Percentiles rank a stretch among this genome's conserved stretches.
phyloP scores from a whole-genome alignment of 2,329 filamentous ascomycete genomes.

The Metarhizium rileyi region DNA sequence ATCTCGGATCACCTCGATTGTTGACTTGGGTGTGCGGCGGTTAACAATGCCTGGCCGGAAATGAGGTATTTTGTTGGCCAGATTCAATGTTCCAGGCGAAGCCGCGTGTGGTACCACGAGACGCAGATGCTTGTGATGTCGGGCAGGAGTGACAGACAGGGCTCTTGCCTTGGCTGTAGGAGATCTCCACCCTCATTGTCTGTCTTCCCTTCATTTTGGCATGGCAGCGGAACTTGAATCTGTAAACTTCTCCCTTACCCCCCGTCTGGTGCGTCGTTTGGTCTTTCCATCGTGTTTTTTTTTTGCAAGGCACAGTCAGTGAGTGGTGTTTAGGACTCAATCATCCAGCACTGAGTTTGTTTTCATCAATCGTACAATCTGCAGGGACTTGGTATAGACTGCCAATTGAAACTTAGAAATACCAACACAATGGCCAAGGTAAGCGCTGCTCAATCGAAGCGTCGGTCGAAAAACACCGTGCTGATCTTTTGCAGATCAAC shows the following conservation, averaged over 20 bases:
- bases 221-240: background rate
- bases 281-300: background rate
- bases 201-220: background rate
- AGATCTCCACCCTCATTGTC: background rate
- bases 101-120: background rate
- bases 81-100: background rate
- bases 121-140: background rate
- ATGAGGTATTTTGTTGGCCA: background rate
- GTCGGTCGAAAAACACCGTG: background rate
- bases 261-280: background rate
- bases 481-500: constrained; percentile 38
- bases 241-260: background rate
- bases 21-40: background rate
- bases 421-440: constrained; percentile 6
- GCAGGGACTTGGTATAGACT: no score
- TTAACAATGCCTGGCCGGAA: background rate
- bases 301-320: background rate
- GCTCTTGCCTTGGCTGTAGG: background rate
- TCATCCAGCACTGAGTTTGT: no score
- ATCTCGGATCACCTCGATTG: background rate
- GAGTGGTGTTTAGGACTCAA: no score
- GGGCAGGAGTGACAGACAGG: background rate
- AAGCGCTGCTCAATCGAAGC: background rate
- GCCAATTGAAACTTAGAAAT: background rate
- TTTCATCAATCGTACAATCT: no score